Evolutionary conservation across 2,329 filamentous ascomycete genomes (phyloP), one percentile per base, ranked within the genome.

Genomic region (Simplicillium sp.): DNA sequence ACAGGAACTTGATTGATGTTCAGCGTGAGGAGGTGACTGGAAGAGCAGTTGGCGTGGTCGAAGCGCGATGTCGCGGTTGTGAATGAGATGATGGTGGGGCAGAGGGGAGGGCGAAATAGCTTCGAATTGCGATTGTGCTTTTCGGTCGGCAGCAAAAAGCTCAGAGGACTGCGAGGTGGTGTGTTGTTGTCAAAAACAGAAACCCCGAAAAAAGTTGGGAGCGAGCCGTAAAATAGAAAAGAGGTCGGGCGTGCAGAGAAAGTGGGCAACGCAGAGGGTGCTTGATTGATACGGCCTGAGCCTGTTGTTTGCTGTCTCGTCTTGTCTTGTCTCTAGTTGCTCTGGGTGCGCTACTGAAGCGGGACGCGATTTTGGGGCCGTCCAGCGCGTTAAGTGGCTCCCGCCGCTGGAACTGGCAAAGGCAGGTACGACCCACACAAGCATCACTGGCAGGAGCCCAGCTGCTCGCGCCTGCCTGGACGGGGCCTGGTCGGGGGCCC

Each of bases 341-440:
- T n/a, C n/a, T n/a, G 20, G 20, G 20, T 25, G 20, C 20, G 20
- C 20, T 25, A 25, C 9, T 25, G 20, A 25, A 9, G 20, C 20
- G 32, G 38, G 43, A 45, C 43, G 43, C 43, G 43, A 20, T 29
- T 41, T 37, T 25, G 37, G 16, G 34, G 39, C 31, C 34, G 28
- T 17, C 36, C n/a, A 40, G 28, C 43, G 43, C 43, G 43, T 45
- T 45, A 37, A 45, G 43, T 45, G 40, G 43, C 42, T 45, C 14
- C 42, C 17, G 18, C 13, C n/a, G n/a, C 20, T 25, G 20, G 6
- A 25, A 25, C 6, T 25, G 20, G 20, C 5, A 25, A 25, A 25
- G 20, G 20, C 20, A 25, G 20, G 20, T 25, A 25, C 20, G 20
- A 9, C 20, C 20, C 20, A n/a, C n/a, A n/a, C n/a, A n/a, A 25